These are phyloP conservation scores for Nephelium lappaceum DNA, from an alignment of 345 rosid species.

Conservation along the genomic window DNA sequence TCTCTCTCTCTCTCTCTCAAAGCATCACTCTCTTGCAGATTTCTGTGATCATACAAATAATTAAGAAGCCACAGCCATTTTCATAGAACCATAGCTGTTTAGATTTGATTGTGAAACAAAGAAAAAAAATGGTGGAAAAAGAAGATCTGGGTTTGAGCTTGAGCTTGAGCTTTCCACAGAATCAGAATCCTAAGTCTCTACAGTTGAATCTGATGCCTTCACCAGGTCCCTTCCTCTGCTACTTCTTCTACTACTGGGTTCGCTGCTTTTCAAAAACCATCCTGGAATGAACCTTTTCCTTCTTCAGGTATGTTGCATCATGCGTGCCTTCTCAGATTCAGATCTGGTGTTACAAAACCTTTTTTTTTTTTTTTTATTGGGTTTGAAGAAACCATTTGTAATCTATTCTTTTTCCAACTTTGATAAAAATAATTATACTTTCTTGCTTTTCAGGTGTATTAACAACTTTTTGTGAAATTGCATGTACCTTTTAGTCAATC, in stretches of 20 bases:
- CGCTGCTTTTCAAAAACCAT: conserved; percentile 42
- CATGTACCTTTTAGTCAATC: background rate
- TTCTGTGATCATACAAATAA: background rate
- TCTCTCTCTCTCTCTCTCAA: conserved; percentile 11
- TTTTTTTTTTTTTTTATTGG: background rate
- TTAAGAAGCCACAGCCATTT: background rate
- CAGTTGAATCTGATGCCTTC: conserved; percentile 66
- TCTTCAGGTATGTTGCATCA: conserved; percentile 44
- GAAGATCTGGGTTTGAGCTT: conserved; percentile 87
- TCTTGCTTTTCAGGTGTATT: background rate
- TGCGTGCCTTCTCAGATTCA: conserved; percentile 6
- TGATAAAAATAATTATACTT: conserved; percentile 4
- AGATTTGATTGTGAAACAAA: conserved; percentile 2
- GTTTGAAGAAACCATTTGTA: background rate
- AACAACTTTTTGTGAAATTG: background rate
- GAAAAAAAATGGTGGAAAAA: conserved; percentile 49
- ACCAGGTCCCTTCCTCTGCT: conserved; percentile 32
- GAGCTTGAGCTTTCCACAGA: conserved; percentile 56
- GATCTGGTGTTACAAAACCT: conserved; percentile 29
- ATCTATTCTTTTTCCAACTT: background rate
- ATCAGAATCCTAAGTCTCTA: conserved; percentile 37
- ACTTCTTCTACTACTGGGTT: conserved; percentile 38
- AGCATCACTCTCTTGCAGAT: background rate
- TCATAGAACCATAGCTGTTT: background rate
- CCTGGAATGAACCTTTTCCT: conserved; percentile 56